Percentiles rank a stretch among this genome's conserved stretches.
Evolutionary conservation across 495 filamentous ascomycete genomes (phyloP).

Genomic region (Penicillium subrubescens): DNA sequence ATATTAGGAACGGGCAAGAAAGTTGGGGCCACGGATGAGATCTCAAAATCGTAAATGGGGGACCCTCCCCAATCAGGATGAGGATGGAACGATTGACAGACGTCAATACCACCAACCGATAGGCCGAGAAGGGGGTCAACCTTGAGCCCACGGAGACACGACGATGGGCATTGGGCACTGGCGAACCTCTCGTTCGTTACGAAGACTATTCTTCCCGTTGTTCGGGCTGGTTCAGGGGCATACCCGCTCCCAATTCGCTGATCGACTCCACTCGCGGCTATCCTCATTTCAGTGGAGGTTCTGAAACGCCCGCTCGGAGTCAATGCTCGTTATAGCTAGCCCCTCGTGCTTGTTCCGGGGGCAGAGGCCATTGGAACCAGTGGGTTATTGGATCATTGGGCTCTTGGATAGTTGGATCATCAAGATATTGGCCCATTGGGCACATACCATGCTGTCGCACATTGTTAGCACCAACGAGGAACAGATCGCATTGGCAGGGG

Average conservation of each 20-base stretch:
- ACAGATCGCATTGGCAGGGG: neutral
- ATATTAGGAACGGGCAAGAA: neutral
- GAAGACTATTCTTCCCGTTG: neutral
- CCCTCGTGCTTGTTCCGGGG: constrained; percentile 4
- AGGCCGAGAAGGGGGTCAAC: neutral
- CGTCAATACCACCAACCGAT: constrained; percentile 1
- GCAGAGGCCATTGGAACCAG: neutral
- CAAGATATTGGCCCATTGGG: neutral
- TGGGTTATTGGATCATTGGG: neutral
- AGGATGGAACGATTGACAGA: neutral
- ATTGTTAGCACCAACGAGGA: neutral
- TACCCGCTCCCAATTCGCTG: constrained; percentile 17
- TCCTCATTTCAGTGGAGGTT: constrained; percentile 27
- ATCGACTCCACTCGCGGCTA: constrained; percentile 30
- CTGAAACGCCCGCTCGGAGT: constrained; percentile 27
- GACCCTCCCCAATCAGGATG: constrained; percentile 19
- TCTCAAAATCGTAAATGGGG: constrained; percentile 24
- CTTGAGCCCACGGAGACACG: neutral
- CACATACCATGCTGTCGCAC: neutral
- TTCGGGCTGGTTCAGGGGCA: constrained; percentile 23
- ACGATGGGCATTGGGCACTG: neutral
- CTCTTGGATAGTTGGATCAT: neutral
- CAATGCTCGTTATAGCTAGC: constrained; percentile 19
- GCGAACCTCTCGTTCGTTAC: constrained; percentile 8
- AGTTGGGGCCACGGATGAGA: constrained; percentile 20